A percentile compares a stretch with the other conserved stretches of the same genome.
Conservation (phyloP, 768 basidiomycete species). For the Leucocoprinus birnbaumii region DNA sequence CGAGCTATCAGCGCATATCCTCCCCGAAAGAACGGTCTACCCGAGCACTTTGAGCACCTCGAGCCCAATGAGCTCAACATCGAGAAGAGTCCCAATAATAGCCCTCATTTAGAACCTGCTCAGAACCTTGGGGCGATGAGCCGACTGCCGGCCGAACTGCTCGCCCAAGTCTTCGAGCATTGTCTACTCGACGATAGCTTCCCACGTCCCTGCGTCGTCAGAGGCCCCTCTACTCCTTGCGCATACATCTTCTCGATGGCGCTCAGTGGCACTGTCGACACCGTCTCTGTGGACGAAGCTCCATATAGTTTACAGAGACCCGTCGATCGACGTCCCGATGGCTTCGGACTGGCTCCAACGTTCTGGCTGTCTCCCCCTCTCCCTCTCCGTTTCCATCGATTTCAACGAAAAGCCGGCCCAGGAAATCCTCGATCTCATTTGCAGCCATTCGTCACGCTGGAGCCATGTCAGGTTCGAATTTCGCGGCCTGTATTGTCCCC, state of each 20-base stretch:
- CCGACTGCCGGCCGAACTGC: slow-evolving; percentile 26
- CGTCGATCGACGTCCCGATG: slow-evolving; percentile 22
- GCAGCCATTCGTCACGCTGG: slow-evolving; percentile 26
- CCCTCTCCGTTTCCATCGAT: slow-evolving; percentile 28
- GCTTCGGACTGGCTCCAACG: slow-evolving; percentile 25
- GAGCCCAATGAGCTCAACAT: not conserved
- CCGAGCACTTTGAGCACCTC: not conserved
- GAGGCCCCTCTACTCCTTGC: slow-evolving; percentile 27
- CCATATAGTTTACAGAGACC: slow-evolving; percentile 29
- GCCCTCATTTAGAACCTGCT: not conserved
- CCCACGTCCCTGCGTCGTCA: slow-evolving; percentile 20
- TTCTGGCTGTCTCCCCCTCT: slow-evolving; percentile 23
- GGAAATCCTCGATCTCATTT: slow-evolving; percentile 26
- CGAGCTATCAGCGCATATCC: not conserved
- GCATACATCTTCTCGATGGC: slow-evolving; percentile 26
- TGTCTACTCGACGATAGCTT: slow-evolving; percentile 24
- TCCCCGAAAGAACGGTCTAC: no score
- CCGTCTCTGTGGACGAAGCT: slow-evolving; percentile 27
- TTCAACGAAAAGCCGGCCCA: slow-evolving; percentile 29
- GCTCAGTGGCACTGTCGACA: slow-evolving; percentile 21
- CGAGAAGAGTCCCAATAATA: not conserved
- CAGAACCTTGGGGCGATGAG: slow-evolving; percentile 15
- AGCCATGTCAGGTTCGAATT: slow-evolving; percentile 30
- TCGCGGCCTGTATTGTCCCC: slow-evolving; percentile 27
- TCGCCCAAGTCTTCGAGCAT: slow-evolving; percentile 25